Evolutionary conservation across 2,329 filamentous ascomycete species (phyloP).

Genomic region (Teratosphaeria pseudoeucalypti): DNA sequence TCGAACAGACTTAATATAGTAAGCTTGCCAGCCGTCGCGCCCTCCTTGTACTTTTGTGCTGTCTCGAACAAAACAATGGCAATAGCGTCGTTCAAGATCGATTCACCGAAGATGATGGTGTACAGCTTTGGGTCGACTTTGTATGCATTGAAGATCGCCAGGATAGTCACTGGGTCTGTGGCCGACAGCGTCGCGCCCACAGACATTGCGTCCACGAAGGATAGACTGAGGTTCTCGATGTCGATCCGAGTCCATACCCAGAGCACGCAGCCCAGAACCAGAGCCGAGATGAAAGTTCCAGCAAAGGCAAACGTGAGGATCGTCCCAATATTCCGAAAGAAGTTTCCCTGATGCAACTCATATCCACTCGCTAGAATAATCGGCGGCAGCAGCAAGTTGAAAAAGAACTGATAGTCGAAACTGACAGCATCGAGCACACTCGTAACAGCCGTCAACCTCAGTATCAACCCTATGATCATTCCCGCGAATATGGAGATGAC

Average conservation of each 20-base stretch:
- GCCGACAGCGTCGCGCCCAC: slow-evolving; percentile 93
- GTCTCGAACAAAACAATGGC: slow-evolving; percentile 98
- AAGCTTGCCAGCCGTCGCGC: slow-evolving; percentile 56
- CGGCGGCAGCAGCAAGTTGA: slow-evolving; percentile 94
- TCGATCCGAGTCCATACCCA: slow-evolving; percentile 83
- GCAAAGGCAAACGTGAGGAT: slow-evolving; percentile 97
- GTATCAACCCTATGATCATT: slow-evolving; percentile 86
- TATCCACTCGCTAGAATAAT: slow-evolving; percentile 97
- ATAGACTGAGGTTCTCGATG: slow-evolving; percentile 73
- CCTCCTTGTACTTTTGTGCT: slow-evolving; percentile 80
- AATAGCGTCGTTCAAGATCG: slow-evolving; percentile 94
- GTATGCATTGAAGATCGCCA: slow-evolving; percentile 98
- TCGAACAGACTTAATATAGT: slow-evolving; percentile 78
- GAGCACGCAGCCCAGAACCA: slow-evolving; percentile 83
- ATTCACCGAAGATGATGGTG: slow-evolving; percentile 97
- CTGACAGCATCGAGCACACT: slow-evolving; percentile 84
- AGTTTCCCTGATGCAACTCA: slow-evolving; percentile 95
- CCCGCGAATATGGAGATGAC: slow-evolving; percentile 97
- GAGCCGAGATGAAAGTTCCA: slow-evolving; percentile 89
- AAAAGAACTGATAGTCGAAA: slow-evolving; percentile 99
- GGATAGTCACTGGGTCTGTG: slow-evolving; percentile 92
- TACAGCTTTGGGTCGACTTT: slow-evolving; percentile 98
- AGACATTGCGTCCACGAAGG: slow-evolving; percentile 90
- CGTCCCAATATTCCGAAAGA: slow-evolving; percentile 95
- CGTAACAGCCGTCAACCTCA: slow-evolving; percentile 69